A percentile compares a stretch with the other conserved stretches of the same genome.
phyloP scores from a whole-genome alignment of 2,329 filamentous ascomycete species.

The Beauveria sp. region DNA sequence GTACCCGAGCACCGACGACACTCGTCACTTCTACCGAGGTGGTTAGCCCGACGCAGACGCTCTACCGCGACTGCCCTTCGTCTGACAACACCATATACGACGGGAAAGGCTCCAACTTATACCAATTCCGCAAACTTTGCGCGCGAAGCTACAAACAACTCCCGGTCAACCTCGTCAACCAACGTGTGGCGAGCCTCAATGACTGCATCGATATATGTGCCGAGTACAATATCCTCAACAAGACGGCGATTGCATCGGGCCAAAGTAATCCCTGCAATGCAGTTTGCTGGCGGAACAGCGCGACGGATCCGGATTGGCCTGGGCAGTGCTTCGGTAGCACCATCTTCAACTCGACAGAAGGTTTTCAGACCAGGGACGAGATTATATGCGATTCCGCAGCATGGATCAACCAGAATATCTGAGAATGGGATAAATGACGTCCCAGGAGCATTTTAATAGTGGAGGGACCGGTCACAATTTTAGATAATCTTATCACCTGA shows the following conservation, averaged over 20 bases:
- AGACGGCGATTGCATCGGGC: constrained; percentile 3
- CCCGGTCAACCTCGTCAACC: constrained; percentile 6
- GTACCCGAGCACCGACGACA: background rate
- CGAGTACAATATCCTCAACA: constrained; percentile 11
- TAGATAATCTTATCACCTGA: background rate
- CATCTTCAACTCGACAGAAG: constrained; percentile 4
- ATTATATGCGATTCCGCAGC: constrained; percentile 10
- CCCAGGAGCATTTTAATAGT: background rate
- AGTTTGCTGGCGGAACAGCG: constrained; percentile 12
- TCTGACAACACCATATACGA: constrained; percentile 12
- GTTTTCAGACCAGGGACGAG: constrained; percentile 4
- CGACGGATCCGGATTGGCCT: constrained; percentile 7
- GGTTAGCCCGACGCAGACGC: constrained; percentile 2
- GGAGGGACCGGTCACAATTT: background rate
- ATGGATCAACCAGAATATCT: constrained; percentile 10
- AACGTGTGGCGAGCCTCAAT: constrained; percentile 6
- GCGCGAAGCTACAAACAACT: background rate
- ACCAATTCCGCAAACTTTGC: constrained; percentile 13
- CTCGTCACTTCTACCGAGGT: constrained; percentile 2
- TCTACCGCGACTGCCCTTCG: constrained; percentile 13
- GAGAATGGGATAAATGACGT: background rate
- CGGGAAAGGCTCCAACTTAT: background rate
- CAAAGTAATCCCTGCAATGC: constrained; percentile 8
- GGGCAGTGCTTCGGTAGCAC: constrained; percentile 12
- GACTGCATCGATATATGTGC: constrained; percentile 13